Percentiles rank a stretch among this genome's conserved stretches.
phyloP scores from a whole-genome alignment of 2,329 filamentous ascomycete species.

The Grosmannia huntii region DNA sequence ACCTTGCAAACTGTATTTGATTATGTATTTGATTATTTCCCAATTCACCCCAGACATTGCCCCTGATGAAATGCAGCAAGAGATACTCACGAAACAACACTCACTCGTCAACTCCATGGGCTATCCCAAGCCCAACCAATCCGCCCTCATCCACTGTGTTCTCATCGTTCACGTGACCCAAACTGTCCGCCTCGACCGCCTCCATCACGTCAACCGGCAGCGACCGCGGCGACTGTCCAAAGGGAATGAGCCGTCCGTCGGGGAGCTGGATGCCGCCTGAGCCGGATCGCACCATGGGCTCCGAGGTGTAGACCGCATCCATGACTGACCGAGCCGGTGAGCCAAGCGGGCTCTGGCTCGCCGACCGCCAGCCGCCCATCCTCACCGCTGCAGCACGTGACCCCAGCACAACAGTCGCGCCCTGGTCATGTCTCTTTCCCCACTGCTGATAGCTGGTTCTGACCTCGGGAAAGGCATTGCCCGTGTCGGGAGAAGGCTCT shows the following conservation, averaged over 20 bases:
- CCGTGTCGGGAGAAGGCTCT: slow-evolving; percentile 27
- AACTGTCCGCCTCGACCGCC: neutral
- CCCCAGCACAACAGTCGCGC: neutral
- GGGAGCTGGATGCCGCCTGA: slow-evolving; percentile 15
- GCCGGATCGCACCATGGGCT: slow-evolving; percentile 13
- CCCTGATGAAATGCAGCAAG: no score
- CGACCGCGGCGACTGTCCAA: slow-evolving; percentile 8
- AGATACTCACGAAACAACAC: no score
- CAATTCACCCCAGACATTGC: no score
- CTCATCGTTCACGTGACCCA: no score
- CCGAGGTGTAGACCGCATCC: neutral
- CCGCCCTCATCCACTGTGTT: no score
- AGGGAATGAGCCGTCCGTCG: slow-evolving; percentile 15
- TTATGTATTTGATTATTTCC: no score
- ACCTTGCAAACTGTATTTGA: no score
- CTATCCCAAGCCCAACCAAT: neutral
- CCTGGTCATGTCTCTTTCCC: slow-evolving; percentile 11
- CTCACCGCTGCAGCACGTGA: neutral
- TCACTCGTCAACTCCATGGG: neutral
- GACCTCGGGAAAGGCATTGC: slow-evolving; percentile 16
- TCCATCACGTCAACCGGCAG: neutral
- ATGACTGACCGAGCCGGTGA: neutral
- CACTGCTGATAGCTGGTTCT: slow-evolving; percentile 19
- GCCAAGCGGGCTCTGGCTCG: neutral
- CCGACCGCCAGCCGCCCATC: neutral